Evolutionary conservation across 2,329 filamentous ascomycete species (phyloP), one percentile per base, ranked within the genome.

Genomic region (Cordyceps cicadae): DNA sequence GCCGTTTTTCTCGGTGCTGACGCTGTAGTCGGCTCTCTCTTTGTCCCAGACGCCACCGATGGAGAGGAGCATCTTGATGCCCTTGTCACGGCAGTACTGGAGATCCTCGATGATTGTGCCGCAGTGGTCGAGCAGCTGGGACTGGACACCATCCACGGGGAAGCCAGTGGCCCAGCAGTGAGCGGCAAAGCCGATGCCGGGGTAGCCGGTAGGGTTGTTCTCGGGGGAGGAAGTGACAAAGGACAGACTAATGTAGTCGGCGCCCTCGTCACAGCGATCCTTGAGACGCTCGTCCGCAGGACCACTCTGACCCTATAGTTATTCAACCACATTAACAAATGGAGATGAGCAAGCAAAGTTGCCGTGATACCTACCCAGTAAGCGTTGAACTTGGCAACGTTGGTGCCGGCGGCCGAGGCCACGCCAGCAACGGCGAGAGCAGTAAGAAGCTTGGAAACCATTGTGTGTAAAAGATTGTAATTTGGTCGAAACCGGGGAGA

Each of bases 41-140:
- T 46, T 50, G 21, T 67, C 64, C 46, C 66, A 70, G 1, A 64
- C 67, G 26, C 76, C 76, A 8, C 76, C 76, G 34, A 78, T 73
- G 65, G 74, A 73, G 19, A 79, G 67, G 41, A 79, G 66, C 43
- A 79, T 66, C 69, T 78, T 78, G 63, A 77, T 73, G 60, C 75
- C 75, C 54, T 68, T 70, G 26, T 64, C 52, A 66, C 77, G 73
- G 68, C 77, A 79, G 66, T 74, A 72, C 29, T 70, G 65, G 58
- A 78, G 76, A 59, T 77, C 75, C 37, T 69, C 58, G 64, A 74
- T 70, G 46, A 79, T 71, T 7, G 59, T 60, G 5, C 66, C 54
- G 63, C 76, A 79, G 58, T 73, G 65, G 59, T 64, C 69, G 57
- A 74, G 68, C 24, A 77, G 69, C 15, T 69, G 63, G 12, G 74